phyloP scores from a whole-genome alignment of 1,284 basidiomycete species.

The Takashimella koratensis region DNA sequence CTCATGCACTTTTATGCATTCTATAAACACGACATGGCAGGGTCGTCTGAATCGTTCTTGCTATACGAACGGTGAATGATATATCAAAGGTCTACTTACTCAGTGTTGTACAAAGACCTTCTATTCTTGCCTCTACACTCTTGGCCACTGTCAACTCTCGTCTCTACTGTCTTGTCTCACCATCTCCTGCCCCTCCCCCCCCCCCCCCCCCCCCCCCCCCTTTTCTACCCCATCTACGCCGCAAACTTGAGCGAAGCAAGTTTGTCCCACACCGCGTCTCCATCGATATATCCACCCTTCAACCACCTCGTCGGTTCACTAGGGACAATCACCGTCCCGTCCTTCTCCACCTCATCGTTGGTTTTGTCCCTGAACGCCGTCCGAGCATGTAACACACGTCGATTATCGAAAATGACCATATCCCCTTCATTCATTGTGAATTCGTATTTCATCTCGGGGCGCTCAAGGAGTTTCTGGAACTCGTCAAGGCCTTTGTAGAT shows the following conservation, averaged over 20 bases:
- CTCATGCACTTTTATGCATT: too few species aligned
- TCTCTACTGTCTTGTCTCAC: too few species aligned
- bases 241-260: slow-evolving; percentile 19
- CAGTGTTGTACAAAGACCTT: too few species aligned
- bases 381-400: slow-evolving; percentile 84
- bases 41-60: too few species aligned
- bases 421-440: slow-evolving; percentile 79
- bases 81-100: too few species aligned
- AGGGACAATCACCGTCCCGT: slow-evolving; percentile 38
- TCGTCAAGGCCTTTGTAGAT: slow-evolving; percentile 65
- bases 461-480: slow-evolving; percentile 64
- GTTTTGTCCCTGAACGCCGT: slow-evolving; percentile 64
- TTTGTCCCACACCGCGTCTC: slow-evolving; percentile 66
- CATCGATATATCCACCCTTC: slow-evolving; percentile 82
- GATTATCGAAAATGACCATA: slow-evolving; percentile 87
- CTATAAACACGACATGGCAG: too few species aligned
- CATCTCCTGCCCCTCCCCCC: too few species aligned
- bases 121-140: too few species aligned
- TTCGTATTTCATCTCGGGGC: slow-evolving; percentile 57
- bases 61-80: too few species aligned
- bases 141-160: too few species aligned
- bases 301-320: slow-evolving; percentile 68
- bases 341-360: slow-evolving; percentile 23
- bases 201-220: too few species aligned
- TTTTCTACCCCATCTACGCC: too few species aligned